Evolutionary conservation across 176 grass and related monocot genomes (phyloP).

Genomic region (Dactylis glomerata): DNA sequence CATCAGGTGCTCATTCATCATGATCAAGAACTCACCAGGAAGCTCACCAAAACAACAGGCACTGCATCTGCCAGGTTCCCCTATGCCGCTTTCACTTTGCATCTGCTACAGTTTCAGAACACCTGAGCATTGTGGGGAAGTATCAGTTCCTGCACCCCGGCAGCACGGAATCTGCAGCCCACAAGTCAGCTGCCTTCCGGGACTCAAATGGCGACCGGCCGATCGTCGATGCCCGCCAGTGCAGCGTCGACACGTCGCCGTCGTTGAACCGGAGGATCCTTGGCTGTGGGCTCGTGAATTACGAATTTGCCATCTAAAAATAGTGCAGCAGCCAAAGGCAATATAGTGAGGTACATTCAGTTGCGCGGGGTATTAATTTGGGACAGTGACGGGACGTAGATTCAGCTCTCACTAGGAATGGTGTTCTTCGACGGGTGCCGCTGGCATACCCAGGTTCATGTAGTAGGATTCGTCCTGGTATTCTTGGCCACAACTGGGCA

Average conservation of each 20-base stretch:
- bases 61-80: slow-evolving; percentile 20
- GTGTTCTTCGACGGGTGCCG: neutral
- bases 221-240: neutral
- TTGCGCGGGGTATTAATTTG: neutral
- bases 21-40: slow-evolving; percentile 23
- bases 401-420: slow-evolving; percentile 33
- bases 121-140: neutral
- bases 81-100: slow-evolving; percentile 28
- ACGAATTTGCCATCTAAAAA: neutral
- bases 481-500: slow-evolving; percentile 12
- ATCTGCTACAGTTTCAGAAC: neutral
- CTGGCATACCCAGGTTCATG: neutral
- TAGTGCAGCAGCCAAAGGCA: neutral
- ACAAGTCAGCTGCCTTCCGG: neutral
- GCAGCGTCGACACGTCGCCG: neutral
- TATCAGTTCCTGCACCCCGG: slow-evolving; percentile 1
- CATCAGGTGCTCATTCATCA: slow-evolving; percentile 39
- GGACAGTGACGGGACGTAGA: slow-evolving; percentile 20
- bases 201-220: neutral
- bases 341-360: neutral
- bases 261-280: neutral
- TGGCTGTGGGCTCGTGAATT: neutral
- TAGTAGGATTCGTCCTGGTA: slow-evolving; percentile 16
- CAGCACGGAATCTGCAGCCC: slow-evolving; percentile 24
- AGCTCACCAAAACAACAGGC: slow-evolving; percentile 11